Evolutionary conservation across 2,329 filamentous ascomycete genomes (phyloP).

Genomic region (Diatrype stigma): DNA sequence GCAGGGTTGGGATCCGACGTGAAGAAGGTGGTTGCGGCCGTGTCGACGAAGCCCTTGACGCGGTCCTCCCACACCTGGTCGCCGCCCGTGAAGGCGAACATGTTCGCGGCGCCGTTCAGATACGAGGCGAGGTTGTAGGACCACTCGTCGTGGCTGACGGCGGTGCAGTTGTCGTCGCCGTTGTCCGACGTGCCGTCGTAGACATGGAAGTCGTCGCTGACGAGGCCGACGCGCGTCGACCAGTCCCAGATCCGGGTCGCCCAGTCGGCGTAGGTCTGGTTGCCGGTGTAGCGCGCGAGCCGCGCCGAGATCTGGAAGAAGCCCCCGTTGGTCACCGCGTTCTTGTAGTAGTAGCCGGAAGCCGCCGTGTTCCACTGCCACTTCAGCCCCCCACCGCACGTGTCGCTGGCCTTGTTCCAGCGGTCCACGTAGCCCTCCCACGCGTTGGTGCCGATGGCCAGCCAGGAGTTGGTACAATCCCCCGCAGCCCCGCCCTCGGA

Average conservation of each 20-base stretch:
- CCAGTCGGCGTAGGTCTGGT: conserved; percentile 54
- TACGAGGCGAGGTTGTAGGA: conserved; percentile 39
- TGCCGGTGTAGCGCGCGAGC: conserved; percentile 53
- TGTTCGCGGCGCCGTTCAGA: conserved; percentile 35
- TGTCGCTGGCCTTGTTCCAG: conserved; percentile 47
- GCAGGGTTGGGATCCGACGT: conserved; percentile 15
- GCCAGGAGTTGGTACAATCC: conserved; percentile 37
- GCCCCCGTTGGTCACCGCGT: conserved; percentile 31
- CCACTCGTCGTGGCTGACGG: conserved; percentile 32
- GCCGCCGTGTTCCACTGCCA: conserved; percentile 59
- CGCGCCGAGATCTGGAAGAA: conserved; percentile 41
- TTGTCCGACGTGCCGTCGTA: conserved; percentile 34
- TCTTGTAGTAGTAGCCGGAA: conserved; percentile 55
- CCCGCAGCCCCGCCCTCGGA: conserved; percentile 31
- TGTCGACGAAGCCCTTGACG: conserved; percentile 28
- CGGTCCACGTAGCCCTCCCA: conserved; percentile 46
- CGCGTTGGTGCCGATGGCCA: conserved; percentile 47
- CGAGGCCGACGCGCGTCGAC: conserved; percentile 33
- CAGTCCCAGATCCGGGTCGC: conserved; percentile 51
- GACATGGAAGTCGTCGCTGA: conserved; percentile 31
- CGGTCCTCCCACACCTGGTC: conserved; percentile 28
- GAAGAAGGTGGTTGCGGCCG: conserved; percentile 24
- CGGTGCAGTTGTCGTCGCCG: conserved; percentile 28
- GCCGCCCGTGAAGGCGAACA: conserved; percentile 37
- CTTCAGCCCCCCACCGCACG: conserved; percentile 51